Evolutionary conservation across 805 yeast species (phyloP).

Genomic region (Metschnikowia proteae): DNA sequence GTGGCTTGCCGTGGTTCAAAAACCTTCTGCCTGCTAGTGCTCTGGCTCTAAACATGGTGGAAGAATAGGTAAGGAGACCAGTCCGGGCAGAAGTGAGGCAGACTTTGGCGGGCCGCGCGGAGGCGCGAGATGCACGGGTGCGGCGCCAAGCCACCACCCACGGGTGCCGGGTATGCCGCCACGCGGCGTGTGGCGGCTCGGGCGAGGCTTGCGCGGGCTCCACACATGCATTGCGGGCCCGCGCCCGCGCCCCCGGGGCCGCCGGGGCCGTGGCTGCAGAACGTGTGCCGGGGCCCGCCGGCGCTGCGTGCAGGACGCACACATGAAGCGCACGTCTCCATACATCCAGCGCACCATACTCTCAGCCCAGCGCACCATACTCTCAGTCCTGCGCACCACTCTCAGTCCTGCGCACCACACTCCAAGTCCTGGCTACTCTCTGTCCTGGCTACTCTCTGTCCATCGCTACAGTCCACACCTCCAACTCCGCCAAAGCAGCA

Average conservation of each 20-base stretch:
- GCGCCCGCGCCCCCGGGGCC: no score
- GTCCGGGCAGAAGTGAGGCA: not conserved
- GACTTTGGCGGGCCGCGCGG: not conserved
- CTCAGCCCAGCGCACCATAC: no score
- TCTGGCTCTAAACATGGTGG: not conserved
- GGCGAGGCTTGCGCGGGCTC: no score
- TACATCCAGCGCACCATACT: not conserved
- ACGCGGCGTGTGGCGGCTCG: no score
- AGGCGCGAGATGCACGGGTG: conserved; percentile 3
- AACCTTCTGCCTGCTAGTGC: conserved; percentile 9
- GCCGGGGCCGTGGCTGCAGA: not conserved
- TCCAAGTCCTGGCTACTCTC: no score
- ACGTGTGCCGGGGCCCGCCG: not conserved
- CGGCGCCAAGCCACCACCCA: no score
- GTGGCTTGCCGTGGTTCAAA: conserved; percentile 41
- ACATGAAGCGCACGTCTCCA: not conserved
- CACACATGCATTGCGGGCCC: no score
- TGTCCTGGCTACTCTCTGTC: no score
- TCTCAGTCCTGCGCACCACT: no score
- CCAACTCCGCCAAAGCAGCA: conserved; percentile 21
- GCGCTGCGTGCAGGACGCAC: not conserved
- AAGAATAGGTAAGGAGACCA: not conserved
- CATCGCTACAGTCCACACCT: no score
- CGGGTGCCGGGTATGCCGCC: no score
- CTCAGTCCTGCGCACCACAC: no score